Percentiles rank a stretch among this genome's conserved stretches.
These are phyloP conservation scores for Aureobasidium sp. DNA, from an alignment of 2,329 filamentous ascomycete species.

Conservation along the genomic window DNA sequence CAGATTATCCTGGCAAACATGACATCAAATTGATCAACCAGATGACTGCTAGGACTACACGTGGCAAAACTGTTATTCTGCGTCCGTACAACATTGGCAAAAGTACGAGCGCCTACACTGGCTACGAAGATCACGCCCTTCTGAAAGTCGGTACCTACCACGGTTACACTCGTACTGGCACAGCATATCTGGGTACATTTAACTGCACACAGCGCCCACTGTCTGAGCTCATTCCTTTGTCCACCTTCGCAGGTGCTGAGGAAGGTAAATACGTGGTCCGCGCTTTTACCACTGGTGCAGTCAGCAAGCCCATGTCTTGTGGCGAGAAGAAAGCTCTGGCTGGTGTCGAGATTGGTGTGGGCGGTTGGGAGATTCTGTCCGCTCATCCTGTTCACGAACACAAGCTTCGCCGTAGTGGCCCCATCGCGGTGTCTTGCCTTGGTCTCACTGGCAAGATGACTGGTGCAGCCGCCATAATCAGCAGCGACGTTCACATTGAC, in stretches of 20 bases:
- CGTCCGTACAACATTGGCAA: conserved; percentile 68
- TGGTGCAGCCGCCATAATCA: conserved; percentile 67
- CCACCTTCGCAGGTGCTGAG: conserved; percentile 64
- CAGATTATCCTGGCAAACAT: conserved; percentile 77
- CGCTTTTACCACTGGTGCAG: conserved; percentile 56
- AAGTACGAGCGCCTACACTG: conserved; percentile 63
- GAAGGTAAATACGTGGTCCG: conserved; percentile 61
- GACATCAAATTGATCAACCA: conserved; percentile 66
- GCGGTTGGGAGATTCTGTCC: conserved; percentile 74
- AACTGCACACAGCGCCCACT: conserved; percentile 60
- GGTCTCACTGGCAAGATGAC: conserved; percentile 86
- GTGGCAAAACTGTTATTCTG: conserved; percentile 70
- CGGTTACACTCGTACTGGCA: conserved; percentile 58
- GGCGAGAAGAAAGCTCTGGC: conserved; percentile 43
- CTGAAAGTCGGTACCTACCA: conserved; percentile 75
- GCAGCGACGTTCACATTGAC: conserved; percentile 50
- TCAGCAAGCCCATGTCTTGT: conserved; percentile 46
- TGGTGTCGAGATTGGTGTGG: conserved; percentile 52
- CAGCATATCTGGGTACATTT: conserved; percentile 74
- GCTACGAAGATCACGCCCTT: conserved; percentile 63
- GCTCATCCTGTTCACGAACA: conserved; percentile 61
- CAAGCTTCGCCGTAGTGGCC: conserved; percentile 31
- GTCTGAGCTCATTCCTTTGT: conserved; percentile 61
- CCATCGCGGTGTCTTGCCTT: conserved; percentile 47
- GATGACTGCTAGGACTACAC: conserved; percentile 71